A percentile compares a stretch with the other conserved stretches of the same genome.
Evolutionary conservation across 257 asterid genomes (phyloP).

Genomic region (Solanum peruvianum): DNA sequence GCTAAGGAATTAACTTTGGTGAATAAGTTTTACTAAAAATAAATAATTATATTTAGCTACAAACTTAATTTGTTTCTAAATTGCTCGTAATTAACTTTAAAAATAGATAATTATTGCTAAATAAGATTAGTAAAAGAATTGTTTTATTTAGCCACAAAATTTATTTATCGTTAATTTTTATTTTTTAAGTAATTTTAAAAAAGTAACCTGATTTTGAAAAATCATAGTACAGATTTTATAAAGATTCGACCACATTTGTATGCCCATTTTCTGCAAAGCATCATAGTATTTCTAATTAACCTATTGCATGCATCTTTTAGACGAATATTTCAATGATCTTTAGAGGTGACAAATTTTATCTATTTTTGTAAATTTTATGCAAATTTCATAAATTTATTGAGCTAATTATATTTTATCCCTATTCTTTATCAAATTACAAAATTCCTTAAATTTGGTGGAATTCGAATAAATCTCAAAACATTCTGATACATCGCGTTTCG

Average conservation of each 20-base stretch:
- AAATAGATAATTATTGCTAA: background rate
- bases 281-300: background rate
- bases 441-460: too few species aligned
- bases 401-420: too few species aligned
- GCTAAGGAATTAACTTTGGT: background rate
- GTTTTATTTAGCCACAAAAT: background rate
- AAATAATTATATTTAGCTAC: background rate
- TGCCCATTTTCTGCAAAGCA: background rate
- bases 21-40: background rate
- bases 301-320: background rate
- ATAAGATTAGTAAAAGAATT: background rate
- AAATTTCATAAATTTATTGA: background rate
- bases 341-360: background rate
- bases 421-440: too few species aligned
- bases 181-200: background rate
- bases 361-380: background rate
- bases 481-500: too few species aligned
- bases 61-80: background rate
- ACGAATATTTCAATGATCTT: background rate
- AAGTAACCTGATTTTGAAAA: background rate
- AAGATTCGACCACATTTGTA: background rate
- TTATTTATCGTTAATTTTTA: background rate
- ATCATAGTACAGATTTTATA: background rate
- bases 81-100: background rate
- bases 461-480: fast-evolving